Base-by-base conservation (phyloP, 1,284 basidiomycete genomes). In the Sanghuangporus weigelae region DNA sequence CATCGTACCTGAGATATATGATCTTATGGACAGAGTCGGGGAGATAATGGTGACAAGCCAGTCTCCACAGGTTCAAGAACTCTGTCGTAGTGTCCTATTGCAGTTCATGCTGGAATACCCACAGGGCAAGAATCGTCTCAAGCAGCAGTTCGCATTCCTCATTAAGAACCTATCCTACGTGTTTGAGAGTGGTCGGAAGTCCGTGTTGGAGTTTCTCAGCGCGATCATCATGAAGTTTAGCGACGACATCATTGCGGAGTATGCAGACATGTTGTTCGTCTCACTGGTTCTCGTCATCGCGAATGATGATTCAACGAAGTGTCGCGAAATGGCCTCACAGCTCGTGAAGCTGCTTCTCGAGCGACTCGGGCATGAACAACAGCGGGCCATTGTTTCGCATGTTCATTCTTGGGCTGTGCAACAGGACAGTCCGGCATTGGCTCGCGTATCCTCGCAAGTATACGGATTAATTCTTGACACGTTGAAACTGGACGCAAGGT, bases 21-120 rank as follows among this genome's bases (percentile, higher is more conserved):
- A 99, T 73, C 78, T 97, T 48, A 98, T 99, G 96, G 93, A 95
- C 67, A 89, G 89, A 67, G 89, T 99, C n/a, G 89, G 93, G 1
- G 90, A 95, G 71, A 87, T 98, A 71, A 89, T 98, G 81, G 94
- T 99, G 48, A 97, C 95, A 8, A 95, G 86, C 69, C 96, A 99
- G 75, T 93, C 93, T 11, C 75, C 87, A 0, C 90, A 93, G 68
- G 95, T 97, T 7, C 95, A 96, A 71, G 96, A 97, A 71, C 84
- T 93, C 1, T 96, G 93, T 70, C 89, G 97, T 23, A 86, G 90
- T 46, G 86, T 95, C 38, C 84, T 96, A 46, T 84, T 99, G 50
- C 94, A 97, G 71, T 99, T 99, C 82, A 79, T 99, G 63, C 85
- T 99, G 46, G 96, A 99, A 71, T 99, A 99, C 71, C 97, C 97